Evolutionary conservation across 1,139 yeast species (phyloP).

Genomic region (Hemisphaericaspora subhashii): DNA sequence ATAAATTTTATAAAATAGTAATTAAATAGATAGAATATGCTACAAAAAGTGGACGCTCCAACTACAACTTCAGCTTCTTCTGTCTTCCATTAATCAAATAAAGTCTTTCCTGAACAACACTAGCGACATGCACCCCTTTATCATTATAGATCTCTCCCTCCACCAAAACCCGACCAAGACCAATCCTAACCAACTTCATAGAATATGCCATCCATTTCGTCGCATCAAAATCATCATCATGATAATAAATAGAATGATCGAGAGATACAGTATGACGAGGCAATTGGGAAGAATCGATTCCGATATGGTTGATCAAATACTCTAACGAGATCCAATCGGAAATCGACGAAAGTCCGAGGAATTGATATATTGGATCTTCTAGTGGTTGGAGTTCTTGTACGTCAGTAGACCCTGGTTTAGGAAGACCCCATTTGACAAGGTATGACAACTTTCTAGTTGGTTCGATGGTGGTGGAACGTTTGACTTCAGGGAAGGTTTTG

Average conservation of each 20-base stretch:
- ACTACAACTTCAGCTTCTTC: conserved; percentile 30
- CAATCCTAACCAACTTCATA: conserved; percentile 34
- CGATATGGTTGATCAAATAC: conserved; percentile 2
- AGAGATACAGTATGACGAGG: conserved; percentile 32
- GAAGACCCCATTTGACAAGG: conserved; percentile 42
- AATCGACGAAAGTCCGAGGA: conserved; percentile 59
- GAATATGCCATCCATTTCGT: conserved; percentile 39
- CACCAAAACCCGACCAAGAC: conserved; percentile 41
- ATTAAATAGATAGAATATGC: too few relatives aligned
- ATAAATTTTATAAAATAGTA: too few relatives aligned
- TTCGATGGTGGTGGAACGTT: not conserved
- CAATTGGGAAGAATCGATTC: not conserved
- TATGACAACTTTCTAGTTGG: conserved; percentile 31
- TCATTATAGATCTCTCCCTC: conserved; percentile 35
- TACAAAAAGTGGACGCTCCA: too few relatives aligned
- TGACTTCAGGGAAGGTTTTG: conserved; percentile 5
- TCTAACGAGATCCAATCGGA: conserved; percentile 41
- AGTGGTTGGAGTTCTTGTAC: conserved; percentile 10
- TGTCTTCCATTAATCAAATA: conserved; percentile 33
- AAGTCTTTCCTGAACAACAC: conserved; percentile 46
- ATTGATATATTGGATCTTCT: conserved; percentile 34
- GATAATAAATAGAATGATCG: conserved; percentile 44
- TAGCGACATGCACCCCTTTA: conserved; percentile 37
- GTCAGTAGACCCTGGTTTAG: conserved; percentile 14
- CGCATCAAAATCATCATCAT: conserved; percentile 45